Base-by-base conservation (phyloP, 257 asterid genomes). In the Solanum ossicruentum region DNA sequence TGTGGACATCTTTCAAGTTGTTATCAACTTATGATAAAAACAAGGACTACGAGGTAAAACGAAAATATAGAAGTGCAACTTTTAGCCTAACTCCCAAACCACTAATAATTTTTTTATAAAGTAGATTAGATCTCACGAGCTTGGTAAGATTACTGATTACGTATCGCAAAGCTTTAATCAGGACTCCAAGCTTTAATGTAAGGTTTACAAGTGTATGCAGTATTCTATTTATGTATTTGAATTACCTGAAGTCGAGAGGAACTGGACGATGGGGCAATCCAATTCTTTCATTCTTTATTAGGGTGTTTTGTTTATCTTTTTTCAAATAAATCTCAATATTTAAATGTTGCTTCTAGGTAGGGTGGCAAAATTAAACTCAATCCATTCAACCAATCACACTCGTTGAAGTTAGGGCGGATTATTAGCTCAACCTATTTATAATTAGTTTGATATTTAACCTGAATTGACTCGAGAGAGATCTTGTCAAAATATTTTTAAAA, bases 21-120 rank as follows among this genome's bases (percentile, higher is more conserved):
- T 65, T 65, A 26, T 28, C 43, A 12, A 23, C 39, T 63, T 21
- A 63, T 17, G 77, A 8, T 16, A 36, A 65, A 72, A 61, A 12
- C 11, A 16, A 78, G 47, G 60, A 17, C 4, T 21, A n/a, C 39
- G 8, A 43, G 7, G 43, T 84, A 47, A 82, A 66, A 73, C 78
- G 65, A 52, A 70, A 70, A 60, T 51, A 54, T 21, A 45, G 21
- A 41, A 54, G 23, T 71, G 57, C 36, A 39, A 82, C 89, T 77
- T 85, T 81, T 82, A 79, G 85, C 90, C 88, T 66, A 87, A 88
- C 79, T 81, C 73, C 65, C 6, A 70, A 67, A 61, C 81, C 84
- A 84, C 72, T 86, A 72, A 28, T 45, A 84, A 72, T 58, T 85
- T 3, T 32, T 32, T 32, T 66, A 80, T 86, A 86, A 70, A 47